Base-by-base conservation (phyloP, 1,284 basidiomycete species). In the Puccinia brachypodii region DNA sequence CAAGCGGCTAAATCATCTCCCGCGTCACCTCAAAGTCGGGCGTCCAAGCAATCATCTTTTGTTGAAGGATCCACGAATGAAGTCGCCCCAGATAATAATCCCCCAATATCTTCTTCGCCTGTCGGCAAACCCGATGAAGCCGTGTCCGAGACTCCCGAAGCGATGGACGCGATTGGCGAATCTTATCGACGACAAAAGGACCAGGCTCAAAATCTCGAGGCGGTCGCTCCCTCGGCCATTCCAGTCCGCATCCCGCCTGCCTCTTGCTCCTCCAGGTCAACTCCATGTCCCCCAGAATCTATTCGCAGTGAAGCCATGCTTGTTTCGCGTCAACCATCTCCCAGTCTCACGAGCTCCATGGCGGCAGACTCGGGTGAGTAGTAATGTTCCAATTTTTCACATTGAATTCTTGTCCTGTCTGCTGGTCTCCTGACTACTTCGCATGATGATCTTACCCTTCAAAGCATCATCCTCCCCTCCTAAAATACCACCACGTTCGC, bases 311-410 rank as follows among this genome's bases (percentile, higher is more conserved):
- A 25, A 73, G 53, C 50, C 53, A 36, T 36, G 33, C 44, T 36
- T 28, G 13, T 58, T 56, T 40, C 44, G 22, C 53, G 14, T 42
- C 50, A 40, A 25, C 47, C 44, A 74, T 72, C 44, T 22, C 38
- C 50, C 53, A 56, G 33, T 42, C 36, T 16, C 22, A 56, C 22
- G 36, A 50, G 72, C 28, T 56, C 72, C n/a, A 56, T 72, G 28
- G 28, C 50, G 53, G 28, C 28, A 40, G 53, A 58, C 50, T 74
- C 72, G 38, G 72, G 72, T 74, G 72, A 74, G 72, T 53, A 72
- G 69, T 9, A 7, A 74, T 60, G 56, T 71, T 31, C 36, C 36
- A 16, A 74, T 60, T 1, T 42, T n/a, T 22, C 50, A 22, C 68
- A 53, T 53, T 3, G 33, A 44, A 44, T 44, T 60, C 11, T 33